These are phyloP conservation scores for Plasmodium coatneyi DNA, from an alignment of 169 alveolate genomes.

Conservation along the genomic window DNA sequence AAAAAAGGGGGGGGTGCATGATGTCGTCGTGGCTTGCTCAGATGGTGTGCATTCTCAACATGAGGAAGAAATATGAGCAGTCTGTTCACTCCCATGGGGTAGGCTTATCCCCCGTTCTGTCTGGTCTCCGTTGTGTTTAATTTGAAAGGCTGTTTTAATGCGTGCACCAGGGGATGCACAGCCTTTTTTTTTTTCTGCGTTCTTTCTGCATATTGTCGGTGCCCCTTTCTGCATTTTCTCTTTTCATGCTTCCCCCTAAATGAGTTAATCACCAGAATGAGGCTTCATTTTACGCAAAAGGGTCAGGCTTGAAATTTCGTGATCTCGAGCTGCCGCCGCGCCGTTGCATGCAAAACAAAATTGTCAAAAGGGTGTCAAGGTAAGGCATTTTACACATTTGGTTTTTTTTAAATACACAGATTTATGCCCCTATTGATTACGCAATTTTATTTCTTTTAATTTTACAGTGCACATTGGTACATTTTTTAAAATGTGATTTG, in stretches of 20 bases:
- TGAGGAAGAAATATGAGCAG: neutral
- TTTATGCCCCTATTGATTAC: neutral
- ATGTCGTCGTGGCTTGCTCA: neutral
- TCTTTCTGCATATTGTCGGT: neutral
- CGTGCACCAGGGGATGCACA: neutral
- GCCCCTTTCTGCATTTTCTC: neutral
- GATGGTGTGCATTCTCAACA: neutral
- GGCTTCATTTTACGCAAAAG: neutral
- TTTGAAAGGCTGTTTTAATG: neutral
- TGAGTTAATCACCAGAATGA: neutral
- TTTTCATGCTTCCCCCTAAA: neutral
- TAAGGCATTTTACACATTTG: neutral
- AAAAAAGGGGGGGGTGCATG: neutral
- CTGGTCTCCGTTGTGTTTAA: neutral
- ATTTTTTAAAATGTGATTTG: neutral
- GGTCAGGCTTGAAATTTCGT: neutral
- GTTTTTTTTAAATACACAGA: neutral
- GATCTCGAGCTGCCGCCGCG: neutral
- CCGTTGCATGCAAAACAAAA: constrained; percentile 71
- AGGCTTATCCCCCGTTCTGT: neutral
- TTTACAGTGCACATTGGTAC: neutral
- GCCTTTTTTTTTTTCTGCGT: neutral
- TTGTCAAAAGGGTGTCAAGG: constrained; percentile 27
- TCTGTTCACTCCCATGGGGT: neutral
- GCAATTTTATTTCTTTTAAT: neutral